These are phyloP conservation scores for Ascocoryne sarcoides DNA, from an alignment of 2,329 filamentous ascomycete genomes.

Conservation along the genomic window DNA sequence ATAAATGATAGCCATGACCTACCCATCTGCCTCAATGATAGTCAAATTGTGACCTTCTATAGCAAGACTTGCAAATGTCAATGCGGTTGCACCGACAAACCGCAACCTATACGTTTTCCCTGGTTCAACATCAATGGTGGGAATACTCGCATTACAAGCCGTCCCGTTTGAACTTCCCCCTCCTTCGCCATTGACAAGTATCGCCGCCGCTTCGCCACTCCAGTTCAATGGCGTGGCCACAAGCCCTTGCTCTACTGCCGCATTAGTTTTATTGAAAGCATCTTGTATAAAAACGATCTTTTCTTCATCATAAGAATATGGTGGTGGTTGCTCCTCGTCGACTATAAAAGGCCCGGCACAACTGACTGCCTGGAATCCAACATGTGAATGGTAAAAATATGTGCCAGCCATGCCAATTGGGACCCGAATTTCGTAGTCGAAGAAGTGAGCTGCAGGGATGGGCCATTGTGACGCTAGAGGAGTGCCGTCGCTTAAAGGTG, in stretches of 20 bases:
- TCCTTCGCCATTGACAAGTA: slow-evolving; percentile 49
- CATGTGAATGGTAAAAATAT: slow-evolving; percentile 49
- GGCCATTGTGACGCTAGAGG: slow-evolving; percentile 45
- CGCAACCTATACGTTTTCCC: slow-evolving; percentile 53
- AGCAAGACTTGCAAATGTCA: slow-evolving; percentile 44
- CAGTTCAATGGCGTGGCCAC: slow-evolving; percentile 42
- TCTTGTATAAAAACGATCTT: slow-evolving; percentile 47
- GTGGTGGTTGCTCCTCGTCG: slow-evolving; percentile 19
- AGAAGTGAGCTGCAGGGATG: slow-evolving; percentile 42
- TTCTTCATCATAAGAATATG: slow-evolving; percentile 56
- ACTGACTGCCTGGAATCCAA: slow-evolving; percentile 43
- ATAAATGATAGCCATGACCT: too few relatives aligned
- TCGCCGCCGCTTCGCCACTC: slow-evolving; percentile 48
- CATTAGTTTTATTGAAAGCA: slow-evolving; percentile 46
- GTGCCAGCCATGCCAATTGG: slow-evolving; percentile 38
- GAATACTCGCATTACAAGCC: slow-evolving; percentile 29
- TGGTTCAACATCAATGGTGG: slow-evolving; percentile 49
- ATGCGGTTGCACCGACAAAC: slow-evolving; percentile 47
- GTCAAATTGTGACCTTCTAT: slow-evolving; percentile 49
- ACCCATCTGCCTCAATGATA: slow-evolving; percentile 52
- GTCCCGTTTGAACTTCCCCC: slow-evolving; percentile 33
- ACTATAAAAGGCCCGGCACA: slow-evolving; percentile 42
- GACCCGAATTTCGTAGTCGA: slow-evolving; percentile 45
- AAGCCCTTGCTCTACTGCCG: slow-evolving; percentile 42
- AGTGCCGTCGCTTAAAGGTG: slow-evolving; percentile 44